Evolutionary conservation across 2,329 filamentous ascomycete species (phyloP).

Genomic region (Ophiostoma angusticollis): DNA sequence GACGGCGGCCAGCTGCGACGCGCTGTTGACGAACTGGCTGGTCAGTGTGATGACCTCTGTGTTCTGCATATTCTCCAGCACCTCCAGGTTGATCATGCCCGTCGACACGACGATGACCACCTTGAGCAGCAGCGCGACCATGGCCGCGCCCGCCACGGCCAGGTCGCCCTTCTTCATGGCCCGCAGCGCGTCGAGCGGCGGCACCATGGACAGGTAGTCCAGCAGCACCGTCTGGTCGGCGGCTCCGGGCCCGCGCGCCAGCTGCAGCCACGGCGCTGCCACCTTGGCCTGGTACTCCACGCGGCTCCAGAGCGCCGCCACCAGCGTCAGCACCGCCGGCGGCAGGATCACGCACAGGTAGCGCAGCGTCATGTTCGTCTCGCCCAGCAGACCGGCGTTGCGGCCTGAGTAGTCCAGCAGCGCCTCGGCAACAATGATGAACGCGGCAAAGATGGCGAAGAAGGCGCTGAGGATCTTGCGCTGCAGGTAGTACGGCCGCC

Average conservation of each 20-base stretch:
- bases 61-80: constrained; percentile 17
- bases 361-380: constrained; percentile 12
- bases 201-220: constrained; percentile 22
- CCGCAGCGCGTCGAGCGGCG: constrained; percentile 18
- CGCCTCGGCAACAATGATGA: constrained; percentile 20
- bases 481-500: constrained; percentile 25
- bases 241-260: constrained; percentile 19
- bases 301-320: constrained; percentile 23
- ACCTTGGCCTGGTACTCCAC: constrained; percentile 28
- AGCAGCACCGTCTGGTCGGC: constrained; percentile 24
- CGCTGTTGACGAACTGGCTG: constrained; percentile 20
- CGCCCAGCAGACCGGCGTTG: constrained; percentile 18
- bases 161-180: constrained; percentile 23
- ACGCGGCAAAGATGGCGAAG: constrained; percentile 17
- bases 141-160: constrained; percentile 19
- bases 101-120: constrained; percentile 24
- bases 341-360: constrained; percentile 27
- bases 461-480: constrained; percentile 21
- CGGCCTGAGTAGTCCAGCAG: constrained; percentile 21
- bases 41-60: constrained; percentile 17
- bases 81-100: constrained; percentile 23
- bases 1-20: constrained; percentile 15
- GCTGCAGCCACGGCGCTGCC: constrained; percentile 25
- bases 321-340: constrained; percentile 21
- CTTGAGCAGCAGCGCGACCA: constrained; percentile 21